These are phyloP conservation scores for Fusarium falciforme DNA, from an alignment of 2,329 filamentous ascomycete species.

Conservation along the genomic window DNA sequence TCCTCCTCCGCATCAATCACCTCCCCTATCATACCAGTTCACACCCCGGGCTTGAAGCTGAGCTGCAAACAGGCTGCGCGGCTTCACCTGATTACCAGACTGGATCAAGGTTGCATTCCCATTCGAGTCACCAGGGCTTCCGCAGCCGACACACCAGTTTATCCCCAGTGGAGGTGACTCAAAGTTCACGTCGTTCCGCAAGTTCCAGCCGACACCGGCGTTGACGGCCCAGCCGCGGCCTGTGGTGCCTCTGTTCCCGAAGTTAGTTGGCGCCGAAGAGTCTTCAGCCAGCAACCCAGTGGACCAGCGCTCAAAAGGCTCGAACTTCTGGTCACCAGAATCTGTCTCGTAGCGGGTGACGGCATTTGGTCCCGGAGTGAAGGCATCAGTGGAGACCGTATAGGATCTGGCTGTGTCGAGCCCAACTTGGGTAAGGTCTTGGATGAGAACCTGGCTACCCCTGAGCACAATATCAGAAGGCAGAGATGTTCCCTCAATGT, in stretches of 20 bases:
- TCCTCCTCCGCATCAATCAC: background rate
- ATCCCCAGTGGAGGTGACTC: conserved; percentile 20
- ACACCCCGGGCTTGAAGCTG: background rate
- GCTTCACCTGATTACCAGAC: background rate
- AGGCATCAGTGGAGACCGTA: conserved; percentile 3
- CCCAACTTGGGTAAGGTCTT: conserved; percentile 15
- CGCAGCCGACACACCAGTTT: conserved; percentile 21
- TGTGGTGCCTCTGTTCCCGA: conserved; percentile 1
- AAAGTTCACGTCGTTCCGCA: background rate
- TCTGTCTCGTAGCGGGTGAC: conserved; percentile 12
- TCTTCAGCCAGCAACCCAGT: conserved; percentile 14
- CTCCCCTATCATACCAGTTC: background rate
- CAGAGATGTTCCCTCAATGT: background rate
- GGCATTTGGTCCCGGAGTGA: conserved; percentile 17
- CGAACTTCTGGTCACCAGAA: conserved; percentile 4
- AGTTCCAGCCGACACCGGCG: conserved; percentile 22
- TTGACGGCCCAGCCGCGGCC: conserved; percentile 23
- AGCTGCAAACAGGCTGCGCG: background rate
- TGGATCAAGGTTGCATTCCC: background rate
- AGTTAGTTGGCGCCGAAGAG: background rate
- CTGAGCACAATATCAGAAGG: conserved; percentile 16
- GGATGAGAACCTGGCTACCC: conserved; percentile 14
- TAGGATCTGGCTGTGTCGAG: conserved; percentile 11
- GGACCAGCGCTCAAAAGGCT: conserved; percentile 16
- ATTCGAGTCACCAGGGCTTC: background rate